Conservation (phyloP, 345 rosid species). For the Mallotus nudiflorus region DNA sequence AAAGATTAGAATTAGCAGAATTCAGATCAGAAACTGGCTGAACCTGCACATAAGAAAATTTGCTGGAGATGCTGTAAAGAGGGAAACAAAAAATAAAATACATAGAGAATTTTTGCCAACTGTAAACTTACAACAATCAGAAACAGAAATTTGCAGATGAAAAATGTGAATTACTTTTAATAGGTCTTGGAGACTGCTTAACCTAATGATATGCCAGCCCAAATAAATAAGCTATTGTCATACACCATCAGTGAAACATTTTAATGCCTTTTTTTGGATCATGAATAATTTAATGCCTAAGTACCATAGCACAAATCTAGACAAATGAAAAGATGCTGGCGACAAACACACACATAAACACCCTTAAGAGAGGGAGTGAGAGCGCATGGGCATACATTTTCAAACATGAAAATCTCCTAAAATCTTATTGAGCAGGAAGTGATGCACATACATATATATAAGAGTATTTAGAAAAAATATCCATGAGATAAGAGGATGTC, state of each 20-base stretch:
- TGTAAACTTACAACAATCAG: background rate
- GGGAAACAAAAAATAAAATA: background rate
- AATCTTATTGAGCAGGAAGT: too few relatives aligned
- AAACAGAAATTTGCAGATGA: background rate
- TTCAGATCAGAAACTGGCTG: conserved; percentile 51
- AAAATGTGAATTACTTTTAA: background rate
- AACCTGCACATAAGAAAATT: conserved; percentile 57
- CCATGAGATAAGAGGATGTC: too few relatives aligned
- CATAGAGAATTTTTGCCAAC: background rate
- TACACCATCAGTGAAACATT: background rate
- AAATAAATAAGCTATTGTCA: background rate
- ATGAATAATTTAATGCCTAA: background rate
- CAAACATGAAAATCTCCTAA: too few relatives aligned
- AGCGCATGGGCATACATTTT: background rate
- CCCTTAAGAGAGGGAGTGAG: background rate
- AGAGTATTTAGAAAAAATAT: too few relatives aligned
- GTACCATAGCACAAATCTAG: background rate
- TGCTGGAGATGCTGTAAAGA: conserved; percentile 13
- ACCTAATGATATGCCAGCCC: background rate
- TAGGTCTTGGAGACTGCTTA: background rate
- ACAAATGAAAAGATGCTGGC: background rate
- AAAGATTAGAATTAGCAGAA: conserved; percentile 39
- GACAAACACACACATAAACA: background rate
- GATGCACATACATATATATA: too few relatives aligned
- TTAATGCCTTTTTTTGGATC: too few relatives aligned